Percentiles rank a stretch among this genome's conserved stretches.
Conservation (phyloP, 1,139 yeast species). For the Blastobotrys persicus region DNA sequence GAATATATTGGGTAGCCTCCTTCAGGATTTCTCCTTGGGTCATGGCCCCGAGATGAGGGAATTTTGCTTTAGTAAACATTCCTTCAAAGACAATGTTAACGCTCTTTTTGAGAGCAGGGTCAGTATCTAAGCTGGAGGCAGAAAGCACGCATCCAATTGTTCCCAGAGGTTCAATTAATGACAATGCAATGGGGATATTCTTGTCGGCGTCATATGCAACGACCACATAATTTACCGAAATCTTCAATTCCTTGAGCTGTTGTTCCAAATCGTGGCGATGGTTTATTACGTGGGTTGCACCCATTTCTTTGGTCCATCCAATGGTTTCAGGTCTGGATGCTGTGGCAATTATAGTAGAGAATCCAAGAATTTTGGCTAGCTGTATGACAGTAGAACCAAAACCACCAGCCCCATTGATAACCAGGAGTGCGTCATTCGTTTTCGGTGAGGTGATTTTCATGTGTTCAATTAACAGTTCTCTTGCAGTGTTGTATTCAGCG, state of each 20-base stretch:
- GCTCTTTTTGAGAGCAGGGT: background rate
- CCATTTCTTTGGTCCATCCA: background rate
- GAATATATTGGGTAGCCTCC: background rate
- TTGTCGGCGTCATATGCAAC: slow-evolving; percentile 1
- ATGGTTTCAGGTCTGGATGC: slow-evolving; percentile 4
- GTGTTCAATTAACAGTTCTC: background rate
- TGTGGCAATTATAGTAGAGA: slow-evolving; percentile 2
- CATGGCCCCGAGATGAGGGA: background rate
- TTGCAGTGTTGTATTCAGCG: background rate
- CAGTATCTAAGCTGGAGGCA: background rate
- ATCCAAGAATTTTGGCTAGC: background rate
- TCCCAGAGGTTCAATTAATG: slow-evolving; percentile 3
- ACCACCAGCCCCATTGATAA: slow-evolving; percentile 5
- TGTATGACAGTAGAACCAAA: slow-evolving; percentile 3
- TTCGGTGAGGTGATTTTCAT: background rate
- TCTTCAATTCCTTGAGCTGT: background rate
- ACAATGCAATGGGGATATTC: background rate
- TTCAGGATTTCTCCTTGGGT: background rate
- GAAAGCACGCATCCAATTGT: background rate
- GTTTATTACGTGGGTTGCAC: slow-evolving; percentile 6
- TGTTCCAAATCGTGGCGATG: slow-evolving; percentile 2
- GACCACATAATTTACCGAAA: background rate
- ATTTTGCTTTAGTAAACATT: slow-evolving; percentile 1
- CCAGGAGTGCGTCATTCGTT: background rate
- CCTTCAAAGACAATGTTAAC: background rate